Conservation (phyloP, 345 rosid genomes). For the Eucalyptus rudis region DNA sequence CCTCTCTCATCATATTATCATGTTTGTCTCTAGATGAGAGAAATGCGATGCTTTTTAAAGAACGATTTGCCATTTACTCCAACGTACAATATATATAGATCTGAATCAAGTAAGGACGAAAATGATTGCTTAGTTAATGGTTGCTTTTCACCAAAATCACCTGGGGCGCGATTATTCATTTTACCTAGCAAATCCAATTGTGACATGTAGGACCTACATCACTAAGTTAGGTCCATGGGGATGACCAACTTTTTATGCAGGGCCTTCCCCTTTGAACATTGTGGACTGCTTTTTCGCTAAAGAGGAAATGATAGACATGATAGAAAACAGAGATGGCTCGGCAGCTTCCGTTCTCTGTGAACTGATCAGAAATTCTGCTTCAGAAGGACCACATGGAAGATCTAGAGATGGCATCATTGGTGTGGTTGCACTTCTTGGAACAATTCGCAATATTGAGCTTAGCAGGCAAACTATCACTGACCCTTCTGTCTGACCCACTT, state of each 20-base stretch:
- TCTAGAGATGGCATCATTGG: constrained; percentile 24
- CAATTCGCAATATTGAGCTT: constrained; percentile 21
- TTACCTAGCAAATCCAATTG: background rate
- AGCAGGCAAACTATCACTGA: constrained; percentile 31
- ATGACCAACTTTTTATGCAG: constrained; percentile 1
- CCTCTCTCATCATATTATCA: background rate
- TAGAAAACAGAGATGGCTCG: constrained; percentile 15
- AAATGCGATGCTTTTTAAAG: background rate
- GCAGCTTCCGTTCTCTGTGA: constrained; percentile 36
- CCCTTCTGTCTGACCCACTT: background rate
- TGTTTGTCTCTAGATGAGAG: background rate
- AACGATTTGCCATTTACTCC: background rate
- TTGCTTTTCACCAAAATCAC: background rate
- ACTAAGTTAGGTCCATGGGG: constrained; percentile 5
- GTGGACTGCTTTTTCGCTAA: constrained; percentile 12
- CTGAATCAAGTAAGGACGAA: background rate
- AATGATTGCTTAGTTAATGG: background rate
- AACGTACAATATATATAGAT: background rate
- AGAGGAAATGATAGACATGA: constrained; percentile 27
- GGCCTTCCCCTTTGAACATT: background rate
- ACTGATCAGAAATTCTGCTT: background rate
- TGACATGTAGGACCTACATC: background rate
- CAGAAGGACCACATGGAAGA: background rate
- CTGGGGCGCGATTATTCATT: background rate
- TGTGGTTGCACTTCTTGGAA: constrained; percentile 44